A percentile compares a stretch with the other conserved stretches of the same genome.
phyloP scores from a whole-genome alignment of 2,329 filamentous ascomycete species.

The Nothomitra cinnamomea region DNA sequence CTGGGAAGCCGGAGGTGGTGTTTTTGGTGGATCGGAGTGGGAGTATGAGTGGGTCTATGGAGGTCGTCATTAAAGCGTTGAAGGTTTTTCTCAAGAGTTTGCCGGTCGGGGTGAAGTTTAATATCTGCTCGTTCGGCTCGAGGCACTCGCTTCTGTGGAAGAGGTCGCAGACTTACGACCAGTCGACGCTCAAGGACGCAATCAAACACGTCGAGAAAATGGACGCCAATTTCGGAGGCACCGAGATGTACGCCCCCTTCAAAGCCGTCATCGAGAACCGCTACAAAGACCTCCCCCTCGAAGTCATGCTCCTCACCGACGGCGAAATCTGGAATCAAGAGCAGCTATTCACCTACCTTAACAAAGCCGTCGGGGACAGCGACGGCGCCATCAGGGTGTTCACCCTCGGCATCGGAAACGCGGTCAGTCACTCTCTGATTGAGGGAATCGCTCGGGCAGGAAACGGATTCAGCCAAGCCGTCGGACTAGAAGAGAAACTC shows the following conservation, averaged over 20 bases:
- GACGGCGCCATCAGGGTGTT: constrained; percentile 35
- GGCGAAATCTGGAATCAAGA: constrained; percentile 35
- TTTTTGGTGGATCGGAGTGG: constrained; percentile 59
- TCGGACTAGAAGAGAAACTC: constrained; percentile 45
- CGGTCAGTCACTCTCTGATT: constrained; percentile 37
- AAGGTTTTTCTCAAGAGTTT: constrained; percentile 41
- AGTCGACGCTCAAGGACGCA: constrained; percentile 27
- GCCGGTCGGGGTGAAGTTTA: constrained; percentile 37
- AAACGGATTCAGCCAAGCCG: constrained; percentile 35
- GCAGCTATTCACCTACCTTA: constrained; percentile 30
- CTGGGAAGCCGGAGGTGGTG: constrained; percentile 43
- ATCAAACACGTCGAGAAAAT: constrained; percentile 27
- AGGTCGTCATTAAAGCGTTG: constrained; percentile 31
- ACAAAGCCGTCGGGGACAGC: constrained; percentile 23
- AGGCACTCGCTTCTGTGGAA: constrained; percentile 29
- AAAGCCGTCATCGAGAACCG: constrained; percentile 29
- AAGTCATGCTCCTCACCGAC: constrained; percentile 40
- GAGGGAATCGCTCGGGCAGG: constrained; percentile 41
- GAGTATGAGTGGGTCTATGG: constrained; percentile 35
- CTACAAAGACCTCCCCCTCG: constrained; percentile 28
- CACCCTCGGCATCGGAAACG: constrained; percentile 36
- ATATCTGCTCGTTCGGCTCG: constrained; percentile 40
- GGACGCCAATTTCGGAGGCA: constrained; percentile 33
- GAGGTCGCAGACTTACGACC: constrained; percentile 28
- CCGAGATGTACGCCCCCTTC: constrained; percentile 32